phyloP scores from a whole-genome alignment of 257 asterid genomes.

The Oldenlandia corymbosa region DNA sequence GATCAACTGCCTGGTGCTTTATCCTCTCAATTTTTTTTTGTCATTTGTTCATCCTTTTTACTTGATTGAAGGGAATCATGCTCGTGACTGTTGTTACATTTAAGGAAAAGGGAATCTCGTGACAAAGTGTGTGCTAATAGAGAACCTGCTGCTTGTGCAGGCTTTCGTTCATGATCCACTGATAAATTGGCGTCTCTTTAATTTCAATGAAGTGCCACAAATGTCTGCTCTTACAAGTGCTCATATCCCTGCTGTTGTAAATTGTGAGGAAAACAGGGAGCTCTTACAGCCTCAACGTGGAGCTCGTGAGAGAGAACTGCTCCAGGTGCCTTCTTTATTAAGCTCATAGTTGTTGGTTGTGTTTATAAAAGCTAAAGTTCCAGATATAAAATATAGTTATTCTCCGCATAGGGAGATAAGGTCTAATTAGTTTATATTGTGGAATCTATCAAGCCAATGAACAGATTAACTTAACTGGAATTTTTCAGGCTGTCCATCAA shows the following conservation, averaged over 20 bases:
- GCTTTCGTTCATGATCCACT: slow-evolving; percentile 99
- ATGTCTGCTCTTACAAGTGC: slow-evolving; percentile 60
- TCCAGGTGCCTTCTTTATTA: slow-evolving; percentile 48
- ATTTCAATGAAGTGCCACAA: slow-evolving; percentile 96
- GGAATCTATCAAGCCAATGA: too few species aligned
- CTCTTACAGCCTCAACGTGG: slow-evolving; percentile 81
- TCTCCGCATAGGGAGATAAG: too few species aligned
- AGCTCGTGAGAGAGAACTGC: slow-evolving; percentile 89
- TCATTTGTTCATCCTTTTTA: not conserved
- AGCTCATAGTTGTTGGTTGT: not conserved
- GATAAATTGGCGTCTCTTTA: slow-evolving; percentile 98
- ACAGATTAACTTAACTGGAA: slow-evolving; percentile 11
- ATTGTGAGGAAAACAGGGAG: slow-evolving; percentile 64
- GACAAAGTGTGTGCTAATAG: not conserved
- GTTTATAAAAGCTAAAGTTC: too few species aligned
- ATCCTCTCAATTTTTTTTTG: not conserved
- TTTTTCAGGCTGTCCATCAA: slow-evolving; percentile 78
- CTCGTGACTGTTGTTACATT: not conserved
- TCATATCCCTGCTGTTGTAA: slow-evolving; percentile 55
- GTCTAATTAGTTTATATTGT: too few species aligned
- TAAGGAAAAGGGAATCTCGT: not conserved
- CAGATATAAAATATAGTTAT: too few species aligned
- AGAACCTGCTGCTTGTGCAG: slow-evolving; percentile 33
- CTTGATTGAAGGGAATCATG: not conserved
- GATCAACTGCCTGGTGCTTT: too few species aligned